Conservation (phyloP, 768 basidiomycete genomes). For the Russula virescens region DNA sequence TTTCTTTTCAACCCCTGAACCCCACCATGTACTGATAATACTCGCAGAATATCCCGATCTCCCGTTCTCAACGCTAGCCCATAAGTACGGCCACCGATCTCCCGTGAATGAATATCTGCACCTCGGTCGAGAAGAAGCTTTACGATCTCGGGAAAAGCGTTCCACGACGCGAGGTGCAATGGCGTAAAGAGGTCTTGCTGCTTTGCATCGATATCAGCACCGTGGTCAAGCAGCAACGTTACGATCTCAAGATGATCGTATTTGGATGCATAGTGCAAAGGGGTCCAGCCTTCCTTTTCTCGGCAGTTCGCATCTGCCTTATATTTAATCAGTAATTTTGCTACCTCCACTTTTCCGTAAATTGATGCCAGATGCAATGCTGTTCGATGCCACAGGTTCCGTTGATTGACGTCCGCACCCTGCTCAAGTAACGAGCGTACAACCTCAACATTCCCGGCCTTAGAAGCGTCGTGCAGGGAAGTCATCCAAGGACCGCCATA, state of each 20-base stretch:
- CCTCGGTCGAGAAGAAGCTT: neutral
- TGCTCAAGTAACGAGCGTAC: neutral
- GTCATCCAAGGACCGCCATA: too few species aligned
- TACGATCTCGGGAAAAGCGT: neutral
- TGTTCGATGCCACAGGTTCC: neutral
- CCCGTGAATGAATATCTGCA: neutral
- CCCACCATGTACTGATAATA: neutral
- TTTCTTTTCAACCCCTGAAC: too few species aligned
- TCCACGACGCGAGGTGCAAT: neutral
- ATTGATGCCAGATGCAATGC: neutral
- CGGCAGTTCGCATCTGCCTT: neutral
- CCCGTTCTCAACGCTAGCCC: neutral
- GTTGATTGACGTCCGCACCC: neutral
- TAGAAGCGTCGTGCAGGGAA: neutral
- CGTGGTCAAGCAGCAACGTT: neutral
- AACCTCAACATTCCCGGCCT: neutral
- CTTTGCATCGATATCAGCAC: neutral
- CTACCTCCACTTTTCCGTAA: neutral
- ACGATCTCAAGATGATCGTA: neutral
- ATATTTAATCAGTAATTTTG: neutral
- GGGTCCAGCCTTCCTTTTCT: neutral
- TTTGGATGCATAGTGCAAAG: neutral
- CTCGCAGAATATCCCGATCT: neutral
- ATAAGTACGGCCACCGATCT: neutral
- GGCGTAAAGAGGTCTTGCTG: neutral